Base-by-base conservation (phyloP, 2,329 filamentous ascomycete genomes). In the Colletotrichum phormii region DNA sequence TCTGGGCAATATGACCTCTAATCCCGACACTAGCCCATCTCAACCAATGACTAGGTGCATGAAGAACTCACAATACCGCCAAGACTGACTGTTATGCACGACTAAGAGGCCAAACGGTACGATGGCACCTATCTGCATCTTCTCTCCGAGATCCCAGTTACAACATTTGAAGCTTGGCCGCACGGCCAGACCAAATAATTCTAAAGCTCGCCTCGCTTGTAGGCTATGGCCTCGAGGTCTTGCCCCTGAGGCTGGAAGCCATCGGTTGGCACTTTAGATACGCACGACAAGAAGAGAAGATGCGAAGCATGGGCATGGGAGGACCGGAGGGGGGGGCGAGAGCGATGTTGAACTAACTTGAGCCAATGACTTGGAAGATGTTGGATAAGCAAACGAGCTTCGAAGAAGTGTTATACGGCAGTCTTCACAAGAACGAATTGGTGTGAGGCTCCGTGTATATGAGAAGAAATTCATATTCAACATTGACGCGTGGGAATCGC, bases 21-120 rank as follows among this genome's bases (percentile, higher is more conserved):
- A 42, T 42, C 37, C 13, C 26, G 26, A 18, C 37, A 42, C 37
- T 18, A 6, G 37, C 13, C 15, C 37, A 42, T 42, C 37, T 15
- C 11, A 15, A 15, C 7, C 4, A 13, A 42, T 7, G 13, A 6
- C 13, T 13, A 7, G 6, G 5, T 15, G 37, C 13, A 42, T 42
- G 13, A 13, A 42, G 37, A 42, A 15, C 37, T 42, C 11, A 42
- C 13, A 13, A 42, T 42, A 6, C 13, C 12, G 5, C 15, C 37
- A 42, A 42, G 5, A 8, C 3, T 18, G 5, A 42, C 13, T 13
- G 15, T 42, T 13, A 15, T 42, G 3, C 13, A 37, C 12, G 13
- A 5, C 13, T 2, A 0, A 37, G 15, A 37, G 13, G 12, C 5
- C 13, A 5, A 5, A 0, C 15, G 5, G 35, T 5, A 1, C 13